phyloP scores from a whole-genome alignment of 208 protist genomes.

The Leishmania arabica region DNA sequence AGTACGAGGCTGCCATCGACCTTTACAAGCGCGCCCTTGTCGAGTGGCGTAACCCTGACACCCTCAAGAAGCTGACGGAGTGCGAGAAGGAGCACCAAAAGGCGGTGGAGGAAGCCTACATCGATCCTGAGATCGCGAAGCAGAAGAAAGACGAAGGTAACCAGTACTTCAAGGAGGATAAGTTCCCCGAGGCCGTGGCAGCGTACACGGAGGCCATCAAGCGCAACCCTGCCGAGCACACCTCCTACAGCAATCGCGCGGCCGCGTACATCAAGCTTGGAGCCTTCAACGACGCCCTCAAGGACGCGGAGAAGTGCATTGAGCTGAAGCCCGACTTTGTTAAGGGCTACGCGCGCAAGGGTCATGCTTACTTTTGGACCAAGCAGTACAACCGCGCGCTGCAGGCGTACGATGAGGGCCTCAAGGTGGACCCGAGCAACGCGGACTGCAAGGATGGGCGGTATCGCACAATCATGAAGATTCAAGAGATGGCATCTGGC shows the following conservation, averaged over 20 bases:
- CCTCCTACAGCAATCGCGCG: constrained; percentile 95
- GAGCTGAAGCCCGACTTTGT: constrained; percentile 95
- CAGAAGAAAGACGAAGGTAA: constrained; percentile 96
- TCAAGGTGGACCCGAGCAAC: constrained; percentile 94
- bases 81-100: constrained; percentile 92
- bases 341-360: constrained; percentile 92
- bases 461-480: constrained; percentile 90
- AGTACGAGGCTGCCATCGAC: constrained; percentile 88
- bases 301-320: constrained; percentile 96
- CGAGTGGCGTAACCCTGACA: constrained; percentile 94
- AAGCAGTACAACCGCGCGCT: constrained; percentile 97
- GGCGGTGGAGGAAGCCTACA: constrained; percentile 91
- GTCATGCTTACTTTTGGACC: constrained; percentile 91
- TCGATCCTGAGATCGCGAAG: constrained; percentile 87
- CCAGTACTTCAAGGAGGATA: constrained; percentile 94
- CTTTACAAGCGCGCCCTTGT: constrained; percentile 91
- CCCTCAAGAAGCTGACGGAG: constrained; percentile 83
- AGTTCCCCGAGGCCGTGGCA: constrained; percentile 95
- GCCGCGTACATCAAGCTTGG: constrained; percentile 97
- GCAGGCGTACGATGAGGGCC: constrained; percentile 94
- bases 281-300: constrained; percentile 93
- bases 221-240: constrained; percentile 94
- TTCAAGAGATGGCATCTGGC: constrained; percentile 90
- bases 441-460: constrained; percentile 89
- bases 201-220: constrained; percentile 95